Conservation (phyloP, 2,329 filamentous ascomycete genomes). For the Onygenales sp. region DNA sequence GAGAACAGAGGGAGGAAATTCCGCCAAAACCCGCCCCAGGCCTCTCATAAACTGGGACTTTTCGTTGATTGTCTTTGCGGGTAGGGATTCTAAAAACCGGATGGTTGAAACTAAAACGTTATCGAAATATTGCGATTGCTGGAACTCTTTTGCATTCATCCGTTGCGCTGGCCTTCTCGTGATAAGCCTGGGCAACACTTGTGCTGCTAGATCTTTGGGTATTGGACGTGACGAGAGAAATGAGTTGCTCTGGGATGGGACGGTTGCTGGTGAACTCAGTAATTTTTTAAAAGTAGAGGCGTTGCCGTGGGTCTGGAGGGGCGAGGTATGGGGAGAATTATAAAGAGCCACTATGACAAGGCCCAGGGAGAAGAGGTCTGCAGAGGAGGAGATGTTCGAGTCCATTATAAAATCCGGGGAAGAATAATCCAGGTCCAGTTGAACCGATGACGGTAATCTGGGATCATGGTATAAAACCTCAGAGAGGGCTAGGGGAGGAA, state of each 20-base stretch:
- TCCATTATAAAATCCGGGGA: slow-evolving; percentile 94
- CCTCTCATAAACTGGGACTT: slow-evolving; percentile 89
- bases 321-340: slow-evolving; percentile 86
- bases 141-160: slow-evolving; percentile 81
- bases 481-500: slow-evolving; percentile 70
- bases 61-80: slow-evolving; percentile 82
- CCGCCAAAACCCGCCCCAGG: slow-evolving; percentile 73
- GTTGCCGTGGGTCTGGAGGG: slow-evolving; percentile 72
- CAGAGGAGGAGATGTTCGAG: slow-evolving; percentile 69
- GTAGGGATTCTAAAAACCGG: slow-evolving; percentile 82
- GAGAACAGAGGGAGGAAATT: slow-evolving; percentile 86
- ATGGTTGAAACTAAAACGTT: slow-evolving; percentile 95
- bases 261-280: slow-evolving; percentile 66
- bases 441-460: slow-evolving; percentile 69
- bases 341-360: slow-evolving; percentile 83
- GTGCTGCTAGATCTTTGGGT: slow-evolving; percentile 64
- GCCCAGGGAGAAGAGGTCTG: slow-evolving; percentile 91
- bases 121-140: slow-evolving; percentile 92
- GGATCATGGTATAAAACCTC: slow-evolving; percentile 81
- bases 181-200: slow-evolving; percentile 76
- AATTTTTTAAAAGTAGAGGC: slow-evolving; percentile 75
- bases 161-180: slow-evolving; percentile 79
- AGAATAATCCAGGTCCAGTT: slow-evolving; percentile 85
- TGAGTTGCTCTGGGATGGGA: slow-evolving; percentile 72
- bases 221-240: slow-evolving; percentile 72